These are phyloP conservation scores for Dothideomycetes sp. DNA, from an alignment of 2,329 filamentous ascomycete species.

Conservation along the genomic window DNA sequence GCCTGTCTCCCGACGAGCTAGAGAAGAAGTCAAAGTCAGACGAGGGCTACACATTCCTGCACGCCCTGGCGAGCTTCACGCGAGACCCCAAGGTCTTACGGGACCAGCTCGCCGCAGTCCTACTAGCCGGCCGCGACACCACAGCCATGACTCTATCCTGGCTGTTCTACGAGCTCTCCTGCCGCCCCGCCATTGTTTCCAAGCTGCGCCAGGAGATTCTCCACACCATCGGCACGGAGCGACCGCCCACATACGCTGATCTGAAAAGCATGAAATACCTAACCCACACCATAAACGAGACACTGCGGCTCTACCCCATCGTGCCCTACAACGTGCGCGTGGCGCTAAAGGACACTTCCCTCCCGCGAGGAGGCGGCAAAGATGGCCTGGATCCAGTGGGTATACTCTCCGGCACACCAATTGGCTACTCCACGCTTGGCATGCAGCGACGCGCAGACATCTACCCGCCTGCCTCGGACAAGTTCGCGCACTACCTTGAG, in stretches of 20 bases:
- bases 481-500: constrained; percentile 27
- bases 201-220: constrained; percentile 67
- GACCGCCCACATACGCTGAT: constrained; percentile 58
- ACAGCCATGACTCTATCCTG: constrained; percentile 74
- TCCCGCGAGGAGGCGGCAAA: constrained; percentile 37
- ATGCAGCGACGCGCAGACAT: constrained; percentile 40
- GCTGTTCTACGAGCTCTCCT: constrained; percentile 70
- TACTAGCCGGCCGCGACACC: constrained; percentile 79
- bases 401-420: constrained; percentile 30
- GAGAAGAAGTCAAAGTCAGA: constrained; percentile 62
- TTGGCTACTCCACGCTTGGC: constrained; percentile 36
- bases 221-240: constrained; percentile 50
- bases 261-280: constrained; percentile 84
- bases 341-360: constrained; percentile 35
- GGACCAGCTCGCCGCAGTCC: constrained; percentile 72
- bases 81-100: constrained; percentile 57
- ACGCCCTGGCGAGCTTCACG: constrained; percentile 73
- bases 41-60: constrained; percentile 70
- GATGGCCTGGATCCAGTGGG: constrained; percentile 34
- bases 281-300: constrained; percentile 30
- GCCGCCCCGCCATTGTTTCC: constrained; percentile 53
- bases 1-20: constrained; percentile 59
- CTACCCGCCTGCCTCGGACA: constrained; percentile 28
- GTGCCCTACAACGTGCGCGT: constrained; percentile 40
- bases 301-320: constrained; percentile 37